phyloP scores from a whole-genome alignment of 805 yeast species.

The Zygotorulaspora danielsina region DNA sequence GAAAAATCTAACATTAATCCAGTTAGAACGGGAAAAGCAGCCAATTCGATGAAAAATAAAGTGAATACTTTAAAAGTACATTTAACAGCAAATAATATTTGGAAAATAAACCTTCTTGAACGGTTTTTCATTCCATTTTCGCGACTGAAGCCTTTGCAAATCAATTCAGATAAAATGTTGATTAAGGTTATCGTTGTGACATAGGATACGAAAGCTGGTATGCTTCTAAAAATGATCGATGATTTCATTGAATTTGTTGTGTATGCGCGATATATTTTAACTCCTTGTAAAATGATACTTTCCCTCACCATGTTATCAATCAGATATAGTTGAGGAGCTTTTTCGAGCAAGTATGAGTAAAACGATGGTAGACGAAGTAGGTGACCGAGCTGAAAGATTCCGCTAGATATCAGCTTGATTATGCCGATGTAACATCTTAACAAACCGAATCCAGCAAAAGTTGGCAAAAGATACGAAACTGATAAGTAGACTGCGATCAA shows the following conservation, averaged over 20 bases:
- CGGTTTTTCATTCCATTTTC: slow-evolving; percentile 30
- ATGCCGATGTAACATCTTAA: slow-evolving; percentile 19
- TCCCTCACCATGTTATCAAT: slow-evolving; percentile 17
- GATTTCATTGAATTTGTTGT: slow-evolving; percentile 17
- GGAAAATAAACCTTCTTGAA: slow-evolving; percentile 47
- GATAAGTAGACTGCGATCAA: slow-evolving; percentile 38
- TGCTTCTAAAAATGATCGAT: slow-evolving; percentile 25
- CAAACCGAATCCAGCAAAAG: slow-evolving; percentile 40
- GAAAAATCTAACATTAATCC: slow-evolving; percentile 74
- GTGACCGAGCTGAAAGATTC: slow-evolving; percentile 12
- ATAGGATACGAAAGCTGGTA: slow-evolving; percentile 32
- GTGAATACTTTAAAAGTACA: slow-evolving; percentile 70
- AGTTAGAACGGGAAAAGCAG: slow-evolving; percentile 82
- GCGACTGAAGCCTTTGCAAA: slow-evolving; percentile 28
- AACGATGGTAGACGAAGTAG: slow-evolving; percentile 9
- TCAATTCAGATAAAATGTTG: slow-evolving; percentile 25
- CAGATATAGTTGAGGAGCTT: slow-evolving; percentile 6
- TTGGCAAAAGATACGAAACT: slow-evolving; percentile 46
- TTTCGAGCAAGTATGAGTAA: slow-evolving; percentile 5
- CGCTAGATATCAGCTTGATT: slow-evolving; percentile 13
- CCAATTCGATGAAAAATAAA: slow-evolving; percentile 71
- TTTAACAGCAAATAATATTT: slow-evolving; percentile 48
- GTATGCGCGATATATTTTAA: slow-evolving; percentile 21
- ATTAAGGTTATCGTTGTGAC: slow-evolving; percentile 23
- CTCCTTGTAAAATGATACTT: slow-evolving; percentile 8